These are phyloP conservation scores for Fusarium napiforme DNA, from an alignment of 2,329 filamentous ascomycete genomes.

Conservation along the genomic window DNA sequence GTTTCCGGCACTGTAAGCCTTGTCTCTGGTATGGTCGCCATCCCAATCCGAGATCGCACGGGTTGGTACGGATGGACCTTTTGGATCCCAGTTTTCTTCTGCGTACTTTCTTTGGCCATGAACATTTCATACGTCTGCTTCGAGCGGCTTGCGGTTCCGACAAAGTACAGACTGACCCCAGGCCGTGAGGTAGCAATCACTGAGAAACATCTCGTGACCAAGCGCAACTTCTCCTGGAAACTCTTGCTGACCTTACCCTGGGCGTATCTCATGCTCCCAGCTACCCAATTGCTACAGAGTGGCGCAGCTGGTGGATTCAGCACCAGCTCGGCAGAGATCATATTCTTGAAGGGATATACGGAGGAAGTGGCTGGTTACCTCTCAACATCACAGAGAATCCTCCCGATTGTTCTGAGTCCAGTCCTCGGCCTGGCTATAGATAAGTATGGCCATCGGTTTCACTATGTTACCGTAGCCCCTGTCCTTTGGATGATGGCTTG, in stretches of 20 bases:
- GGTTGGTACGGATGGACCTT: not conserved
- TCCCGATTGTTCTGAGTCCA: not conserved
- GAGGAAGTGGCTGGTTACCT: not conserved
- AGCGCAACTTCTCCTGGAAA: not conserved
- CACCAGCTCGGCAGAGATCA: not conserved
- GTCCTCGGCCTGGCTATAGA: not conserved
- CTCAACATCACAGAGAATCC: not conserved
- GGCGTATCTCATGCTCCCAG: not conserved
- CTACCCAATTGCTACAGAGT: not conserved
- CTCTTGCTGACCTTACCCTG: not conserved
- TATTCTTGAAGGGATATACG: not conserved
- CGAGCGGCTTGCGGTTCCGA: not conserved
- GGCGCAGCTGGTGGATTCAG: not conserved
- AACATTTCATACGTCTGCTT: not conserved
- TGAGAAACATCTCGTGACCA: rapidly evolving
- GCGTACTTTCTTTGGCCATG: not conserved
- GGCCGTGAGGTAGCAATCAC: not conserved
- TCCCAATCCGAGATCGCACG: not conserved
- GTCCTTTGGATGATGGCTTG: not conserved
- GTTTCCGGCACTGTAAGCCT: not conserved
- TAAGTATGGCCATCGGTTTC: not conserved
- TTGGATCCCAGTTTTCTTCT: not conserved
- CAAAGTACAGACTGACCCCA: not conserved
- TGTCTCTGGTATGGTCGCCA: not conserved
- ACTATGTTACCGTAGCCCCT: rapidly evolving